Evolutionary conservation across 441 rosid species (phyloP).

Genomic region (Pelargonium hybrid): DNA sequence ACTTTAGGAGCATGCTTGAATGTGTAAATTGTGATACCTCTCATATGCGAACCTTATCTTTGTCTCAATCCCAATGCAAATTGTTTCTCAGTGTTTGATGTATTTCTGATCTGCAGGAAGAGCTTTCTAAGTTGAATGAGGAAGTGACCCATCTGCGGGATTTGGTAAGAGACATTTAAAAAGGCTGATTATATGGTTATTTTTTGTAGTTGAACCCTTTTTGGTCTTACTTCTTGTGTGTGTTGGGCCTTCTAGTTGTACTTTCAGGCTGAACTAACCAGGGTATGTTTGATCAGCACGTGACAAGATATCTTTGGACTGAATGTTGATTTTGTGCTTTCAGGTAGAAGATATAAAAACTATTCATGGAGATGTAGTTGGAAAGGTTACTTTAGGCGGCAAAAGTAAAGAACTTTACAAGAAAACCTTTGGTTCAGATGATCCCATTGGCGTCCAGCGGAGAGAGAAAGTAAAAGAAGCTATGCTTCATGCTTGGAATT

Average conservation of each 20-base stretch:
- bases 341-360: slow-evolving; percentile 45
- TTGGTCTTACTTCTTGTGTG: neutral
- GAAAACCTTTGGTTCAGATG: slow-evolving; percentile 27
- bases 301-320: neutral
- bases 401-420: neutral
- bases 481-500: slow-evolving; percentile 93
- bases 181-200: neutral
- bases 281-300: neutral
- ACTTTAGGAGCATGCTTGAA: too few species aligned
- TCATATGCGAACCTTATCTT: too few species aligned
- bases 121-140: slow-evolving; percentile 50
- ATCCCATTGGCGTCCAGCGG: slow-evolving; percentile 50
- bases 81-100: neutral
- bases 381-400: slow-evolving; percentile 5
- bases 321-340: slow-evolving; percentile 13
- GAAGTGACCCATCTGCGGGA: slow-evolving; percentile 45
- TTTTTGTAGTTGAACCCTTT: too few species aligned
- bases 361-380: slow-evolving; percentile 22
- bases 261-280: neutral
- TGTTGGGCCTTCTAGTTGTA: neutral
- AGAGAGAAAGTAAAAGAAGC: slow-evolving; percentile 91
- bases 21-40: too few species aligned
- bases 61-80: too few species aligned
- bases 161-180: slow-evolving; percentile 31
- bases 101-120: slow-evolving; percentile 42